Evolutionary conservation across 1,139 yeast genomes (phyloP), one percentile per base, ranked within the genome.

Genomic region (Debaryomyces sp.): DNA sequence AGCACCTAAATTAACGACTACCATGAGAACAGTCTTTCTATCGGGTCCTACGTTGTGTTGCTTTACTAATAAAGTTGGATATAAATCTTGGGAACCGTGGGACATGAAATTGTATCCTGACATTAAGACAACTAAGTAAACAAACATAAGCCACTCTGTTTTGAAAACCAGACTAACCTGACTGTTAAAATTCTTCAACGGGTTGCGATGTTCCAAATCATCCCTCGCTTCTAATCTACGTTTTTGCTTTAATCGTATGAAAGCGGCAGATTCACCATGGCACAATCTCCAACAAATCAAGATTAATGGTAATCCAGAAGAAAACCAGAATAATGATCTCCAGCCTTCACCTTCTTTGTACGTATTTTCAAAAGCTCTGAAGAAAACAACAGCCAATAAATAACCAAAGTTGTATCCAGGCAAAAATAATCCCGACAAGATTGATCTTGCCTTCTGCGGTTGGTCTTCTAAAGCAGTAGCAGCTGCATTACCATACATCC

Each of bases 251-350:
- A 61, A 47, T 30, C 52, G 58, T 4, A 58, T n/a, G 41, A 55
- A 62, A 46, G 67, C 58, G 45, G 66, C 64, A 2, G 75, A 67
- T 59, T 73, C 77, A 1, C 75, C 74, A 42, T 61, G 58, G 42
- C 58, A 60, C 24, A 58, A 54, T 53, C 76, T 63, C 73, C 74
- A 70, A 17, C 60, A 48, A 24, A 71, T 61, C 43, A 72, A 63
- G 24, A 72, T 47, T 4, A 70, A 64, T 8, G 75, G 73, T 17
- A 68, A 66, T 23, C 92, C 88, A 23, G 94, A 84, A 45, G 88
- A 82, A 59, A 89, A 87, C 91, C 95, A 88, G 66, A 84, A 86
- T 54, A 88, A 73, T 1, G 90, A 79, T 61, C 95, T 78, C 96
- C 96, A 89, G 1, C 81, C 77, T 56, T 48, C 36, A 12, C 22